phyloP scores from a whole-genome alignment of 805 yeast species.

The Saccharomyces eubayanus region DNA sequence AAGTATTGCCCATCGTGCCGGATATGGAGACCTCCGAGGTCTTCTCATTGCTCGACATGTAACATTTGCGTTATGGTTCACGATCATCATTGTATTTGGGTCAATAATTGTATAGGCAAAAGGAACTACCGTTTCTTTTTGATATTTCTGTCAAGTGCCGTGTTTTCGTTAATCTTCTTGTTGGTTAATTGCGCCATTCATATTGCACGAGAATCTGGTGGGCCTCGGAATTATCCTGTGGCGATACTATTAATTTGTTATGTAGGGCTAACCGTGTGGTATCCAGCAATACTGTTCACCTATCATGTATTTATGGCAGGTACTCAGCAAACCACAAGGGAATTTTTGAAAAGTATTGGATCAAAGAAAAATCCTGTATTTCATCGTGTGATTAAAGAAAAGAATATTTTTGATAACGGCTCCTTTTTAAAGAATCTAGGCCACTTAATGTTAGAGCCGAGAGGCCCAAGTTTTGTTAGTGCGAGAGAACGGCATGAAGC shows the following conservation, averaged over 20 bases:
- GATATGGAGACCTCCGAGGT: constrained; percentile 69
- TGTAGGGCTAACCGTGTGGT: constrained; percentile 38
- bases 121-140: constrained; percentile 60
- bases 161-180: constrained; percentile 26
- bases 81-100: constrained; percentile 65
- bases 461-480: constrained; percentile 33
- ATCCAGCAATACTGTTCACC: constrained; percentile 46
- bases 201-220: constrained; percentile 8
- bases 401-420: constrained; percentile 34
- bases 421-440: constrained; percentile 28
- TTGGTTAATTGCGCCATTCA: constrained; percentile 19
- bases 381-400: constrained; percentile 15
- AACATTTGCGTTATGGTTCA: constrained; percentile 52
- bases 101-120: constrained; percentile 71
- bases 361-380: constrained; percentile 28
- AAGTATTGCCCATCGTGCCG: constrained; percentile 59
- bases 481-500: constrained; percentile 25
- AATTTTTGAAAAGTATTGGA: constrained; percentile 46
- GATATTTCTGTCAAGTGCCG: constrained; percentile 37
- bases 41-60: constrained; percentile 69
- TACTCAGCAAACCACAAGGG: constrained; percentile 64
- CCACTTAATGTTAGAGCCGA: constrained; percentile 30
- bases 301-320: constrained; percentile 49
- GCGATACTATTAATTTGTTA: constrained; percentile 48
- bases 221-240: constrained; percentile 27